phyloP scores from a whole-genome alignment of 805 yeast genomes.

The Starmerella geochares region DNA sequence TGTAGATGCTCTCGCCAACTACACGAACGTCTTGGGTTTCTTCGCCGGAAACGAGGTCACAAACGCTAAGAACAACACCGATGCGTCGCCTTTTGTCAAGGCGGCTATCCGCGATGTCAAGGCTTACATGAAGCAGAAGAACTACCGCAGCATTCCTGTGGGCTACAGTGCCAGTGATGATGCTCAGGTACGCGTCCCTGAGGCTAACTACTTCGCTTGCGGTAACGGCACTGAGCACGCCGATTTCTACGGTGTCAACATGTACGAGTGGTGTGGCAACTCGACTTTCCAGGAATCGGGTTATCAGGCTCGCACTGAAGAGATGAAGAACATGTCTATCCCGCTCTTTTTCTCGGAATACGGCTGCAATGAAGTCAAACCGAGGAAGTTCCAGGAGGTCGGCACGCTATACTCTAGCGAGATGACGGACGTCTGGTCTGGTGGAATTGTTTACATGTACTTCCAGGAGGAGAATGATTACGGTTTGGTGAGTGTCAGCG shows the following conservation, averaged over 20 bases:
- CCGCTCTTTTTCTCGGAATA: conserved; percentile 83
- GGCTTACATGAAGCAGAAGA: conserved; percentile 53
- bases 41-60: conserved; percentile 97
- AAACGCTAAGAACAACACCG: conserved; percentile 69
- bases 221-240: conserved; percentile 48
- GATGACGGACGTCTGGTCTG: conserved; percentile 88
- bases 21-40: conserved; percentile 79
- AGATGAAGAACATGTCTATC: conserved; percentile 59
- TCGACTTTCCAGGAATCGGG: conserved; percentile 55
- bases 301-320: conserved; percentile 58
- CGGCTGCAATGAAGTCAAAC: conserved; percentile 68
- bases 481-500: conserved; percentile 59
- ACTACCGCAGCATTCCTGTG: conserved; percentile 74
- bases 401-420: conserved; percentile 51
- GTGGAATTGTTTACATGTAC: conserved; percentile 89
- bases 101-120: conserved; percentile 91
- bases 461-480: conserved; percentile 74
- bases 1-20: conserved; percentile 66
- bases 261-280: conserved; percentile 81
- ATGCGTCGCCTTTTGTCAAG: conserved; percentile 87
- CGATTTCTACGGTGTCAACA: conserved; percentile 76
- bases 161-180: conserved; percentile 93
- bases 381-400: conserved; percentile 71
- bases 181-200: conserved; percentile 58
- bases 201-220: conserved; percentile 81